Evolutionary conservation across 2,329 filamentous ascomycete species (phyloP), one percentile per base, ranked within the genome.

Genomic region (Achaetomium macrosporum): DNA sequence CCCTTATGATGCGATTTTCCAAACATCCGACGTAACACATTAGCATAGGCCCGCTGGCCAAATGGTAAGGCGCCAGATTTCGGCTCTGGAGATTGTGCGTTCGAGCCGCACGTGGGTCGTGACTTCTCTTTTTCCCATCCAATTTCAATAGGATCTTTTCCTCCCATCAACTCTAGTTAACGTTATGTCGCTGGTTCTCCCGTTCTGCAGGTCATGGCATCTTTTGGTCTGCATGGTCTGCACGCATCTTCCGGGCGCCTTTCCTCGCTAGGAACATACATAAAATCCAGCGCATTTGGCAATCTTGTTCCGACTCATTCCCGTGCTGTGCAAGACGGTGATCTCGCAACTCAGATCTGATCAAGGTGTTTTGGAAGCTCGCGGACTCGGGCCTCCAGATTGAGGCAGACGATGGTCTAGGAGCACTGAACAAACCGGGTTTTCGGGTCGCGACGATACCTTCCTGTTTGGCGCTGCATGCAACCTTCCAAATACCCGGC

Each of bases 1-100:
- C n/a, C 31, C 11, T 7, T 25, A 25, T 25, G 7, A 36, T n/a
- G n/a, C n/a, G n/a, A n/a, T n/a, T n/a, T n/a, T 29, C n/a, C n/a
- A 17, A 5, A n/a, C n/a, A n/a, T n/a, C 25, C 33, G 33, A 35
- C 35, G 42, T 41, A 36, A 46, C 33, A 37, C n/a, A 45, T 29
- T 25, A 4, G 7, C 31, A 31, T 17, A 47, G 60, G 59, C 60
- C 60, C 56, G 56, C 55, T 62, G 60, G 60, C 59, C 60, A 59
- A 61, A 62, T 62, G 60, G 60, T 61, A 62, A 62, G 60, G 60
- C 60, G 60, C 55, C 58, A 61, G 58, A 60, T 61, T 61, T 61
- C 59, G 61, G 61, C 60, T 60, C 57, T 58, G 56, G 54, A 62
- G 60, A 62, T 62, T 62, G 60, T 56, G 60, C 60, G 60, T 62